phyloP scores from a whole-genome alignment of 2,329 filamentous ascomycete species.

The Talaromyces albobiverticillius region DNA sequence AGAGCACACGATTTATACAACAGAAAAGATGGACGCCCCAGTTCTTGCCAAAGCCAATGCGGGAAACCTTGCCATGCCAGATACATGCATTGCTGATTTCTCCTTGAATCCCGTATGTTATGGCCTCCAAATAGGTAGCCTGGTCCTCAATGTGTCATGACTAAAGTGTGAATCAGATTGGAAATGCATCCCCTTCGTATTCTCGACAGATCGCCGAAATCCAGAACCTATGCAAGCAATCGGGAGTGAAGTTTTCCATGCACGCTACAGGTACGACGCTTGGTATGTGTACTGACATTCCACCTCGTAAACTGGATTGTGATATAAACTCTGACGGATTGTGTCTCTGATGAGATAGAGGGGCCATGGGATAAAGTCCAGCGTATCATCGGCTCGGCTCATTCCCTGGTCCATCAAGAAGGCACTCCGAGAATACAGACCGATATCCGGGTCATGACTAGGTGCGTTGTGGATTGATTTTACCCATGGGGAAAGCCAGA shows the following conservation, averaged over 20 bases:
- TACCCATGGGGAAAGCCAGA: no score
- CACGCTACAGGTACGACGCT: slow-evolving; percentile 87
- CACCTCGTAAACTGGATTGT: neutral
- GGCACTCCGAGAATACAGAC: slow-evolving; percentile 78
- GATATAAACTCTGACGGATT: no score
- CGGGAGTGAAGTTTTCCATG: slow-evolving; percentile 76
- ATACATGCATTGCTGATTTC: slow-evolving; percentile 76
- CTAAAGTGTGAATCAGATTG: slow-evolving; percentile 49
- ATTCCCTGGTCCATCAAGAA: slow-evolving; percentile 67
- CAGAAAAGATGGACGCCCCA: neutral
- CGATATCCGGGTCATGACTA: slow-evolving; percentile 76
- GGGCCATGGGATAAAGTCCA: slow-evolving; percentile 85
- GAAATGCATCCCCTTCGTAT: slow-evolving; percentile 68
- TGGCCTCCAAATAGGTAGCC: neutral
- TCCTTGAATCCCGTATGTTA: slow-evolving; percentile 67
- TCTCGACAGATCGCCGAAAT: slow-evolving; percentile 79
- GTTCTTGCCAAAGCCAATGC: slow-evolving; percentile 3
- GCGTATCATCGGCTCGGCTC: slow-evolving; percentile 72
- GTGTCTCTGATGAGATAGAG: no score
- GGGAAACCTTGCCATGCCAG: slow-evolving; percentile 53
- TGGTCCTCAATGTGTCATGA: neutral
- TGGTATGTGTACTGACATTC: slow-evolving; percentile 50
- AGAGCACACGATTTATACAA: neutral
- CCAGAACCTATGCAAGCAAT: slow-evolving; percentile 73
- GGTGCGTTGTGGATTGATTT: slow-evolving; percentile 44